Percentiles rank a stretch among this genome's conserved stretches.
These are phyloP conservation scores for Collybia mongolica DNA, from an alignment of 768 basidiomycete species.

Conservation along the genomic window DNA sequence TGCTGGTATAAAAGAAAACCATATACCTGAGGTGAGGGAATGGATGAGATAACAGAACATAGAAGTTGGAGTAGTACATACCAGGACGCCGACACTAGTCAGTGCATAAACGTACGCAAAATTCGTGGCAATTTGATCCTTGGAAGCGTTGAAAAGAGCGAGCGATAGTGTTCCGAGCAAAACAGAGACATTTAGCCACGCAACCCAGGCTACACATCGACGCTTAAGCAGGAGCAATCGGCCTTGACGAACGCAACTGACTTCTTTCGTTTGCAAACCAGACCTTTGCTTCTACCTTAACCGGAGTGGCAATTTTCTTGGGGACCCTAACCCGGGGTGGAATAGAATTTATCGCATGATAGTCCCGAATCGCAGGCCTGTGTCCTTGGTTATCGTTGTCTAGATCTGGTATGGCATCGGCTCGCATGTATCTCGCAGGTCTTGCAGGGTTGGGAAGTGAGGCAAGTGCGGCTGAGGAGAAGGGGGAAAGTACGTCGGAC, in stretches of 20 bases:
- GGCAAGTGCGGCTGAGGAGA: conserved; percentile 63
- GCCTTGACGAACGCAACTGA: conserved; percentile 30
- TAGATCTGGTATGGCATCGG: conserved; percentile 72
- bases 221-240: background rate
- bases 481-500: conserved; percentile 58
- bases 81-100: conserved; percentile 72
- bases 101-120: conserved; percentile 85
- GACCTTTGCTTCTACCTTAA: conserved; percentile 92
- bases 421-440: conserved; percentile 58
- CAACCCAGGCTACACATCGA: conserved; percentile 70
- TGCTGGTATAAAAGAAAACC: conserved; percentile 85
- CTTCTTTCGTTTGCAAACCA: conserved; percentile 98
- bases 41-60: background rate
- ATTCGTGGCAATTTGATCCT: conserved; percentile 63
- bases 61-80: conserved; percentile 24
- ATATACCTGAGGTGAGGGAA: conserved; percentile 55
- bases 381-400: conserved; percentile 48
- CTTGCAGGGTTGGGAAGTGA: conserved; percentile 42
- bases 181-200: conserved; percentile 86
- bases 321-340: conserved; percentile 71
- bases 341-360: conserved; percentile 67
- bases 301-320: conserved; percentile 76
- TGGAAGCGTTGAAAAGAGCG: conserved; percentile 86
- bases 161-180: conserved; percentile 83
- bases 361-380: conserved; percentile 65